Base-by-base conservation (phyloP, 257 asterid genomes). In the Anisodus acutangulus region DNA sequence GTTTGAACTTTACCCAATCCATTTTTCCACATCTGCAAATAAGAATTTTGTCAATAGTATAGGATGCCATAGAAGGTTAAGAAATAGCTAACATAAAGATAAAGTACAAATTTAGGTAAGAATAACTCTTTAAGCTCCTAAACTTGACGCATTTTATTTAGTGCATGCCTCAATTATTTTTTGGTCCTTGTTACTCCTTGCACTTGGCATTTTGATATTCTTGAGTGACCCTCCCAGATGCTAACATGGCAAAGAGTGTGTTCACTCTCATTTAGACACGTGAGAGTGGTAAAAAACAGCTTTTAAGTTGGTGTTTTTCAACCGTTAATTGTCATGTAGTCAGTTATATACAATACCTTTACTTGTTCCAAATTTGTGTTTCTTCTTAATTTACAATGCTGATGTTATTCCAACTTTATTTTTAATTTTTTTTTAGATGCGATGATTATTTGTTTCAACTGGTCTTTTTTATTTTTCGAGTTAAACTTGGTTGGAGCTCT, bases 1-100 rank as follows among this genome's bases (percentile, higher is more conserved):
- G 9, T 47, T 47, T 5, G 2, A 47, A 47, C 8, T 5, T 47
- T 8, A 8, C 9, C 35, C 78, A 15, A 66, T 72, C 83, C 79
- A 67, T 80, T 81, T 63, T 84, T 58, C 84, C 85, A 39, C 19
- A 71, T 45, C 47, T 76, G 51, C 80, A 82, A 22, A 82, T 26
- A 62, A 64, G 49, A 22, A 31, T 35, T 66, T 82, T 31, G 8
- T 51, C 80, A 35, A 49, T 66, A 82, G 55, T 51, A 67, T 82
- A 82, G 53, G 43, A 63, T 81, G 43, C 13, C 49, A 22, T 81
- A 45, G 3, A 81, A 22, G 84, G 26, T 22, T 37, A 47, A 49
- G 11, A 49, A 6, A 37, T 13, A 67, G 8, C 19, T 67, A 67
- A 12, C 49, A 13, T 26, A 11, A 31, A 31, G 4, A 64, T 22